Evolutionary conservation across 2,329 filamentous ascomycete genomes (phyloP).

Genomic region (Apiospora kogelbergensis): DNA sequence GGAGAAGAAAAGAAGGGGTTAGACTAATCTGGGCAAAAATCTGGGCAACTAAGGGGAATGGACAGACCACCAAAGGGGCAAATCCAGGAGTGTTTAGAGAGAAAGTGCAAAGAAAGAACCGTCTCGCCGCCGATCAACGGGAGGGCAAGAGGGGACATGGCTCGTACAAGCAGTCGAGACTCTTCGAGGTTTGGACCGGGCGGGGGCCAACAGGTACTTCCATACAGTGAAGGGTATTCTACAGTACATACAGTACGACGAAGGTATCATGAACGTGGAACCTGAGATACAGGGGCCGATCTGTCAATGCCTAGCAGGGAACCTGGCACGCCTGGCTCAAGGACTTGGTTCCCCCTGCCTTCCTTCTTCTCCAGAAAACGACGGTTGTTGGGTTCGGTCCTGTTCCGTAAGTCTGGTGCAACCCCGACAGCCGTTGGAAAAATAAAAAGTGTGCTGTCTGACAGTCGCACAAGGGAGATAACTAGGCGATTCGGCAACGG

Average conservation of each 20-base stretch:
- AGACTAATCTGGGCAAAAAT: neutral
- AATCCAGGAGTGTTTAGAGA: neutral
- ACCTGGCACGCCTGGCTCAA: neutral
- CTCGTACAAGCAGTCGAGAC: neutral
- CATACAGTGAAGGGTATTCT: neutral
- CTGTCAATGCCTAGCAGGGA: neutral
- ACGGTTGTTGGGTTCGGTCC: constrained; percentile 1
- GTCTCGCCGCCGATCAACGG: neutral
- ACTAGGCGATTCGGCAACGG: neutral
- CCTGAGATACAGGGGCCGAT: constrained; percentile 2
- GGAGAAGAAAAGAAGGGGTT: neutral
- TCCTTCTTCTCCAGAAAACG: neutral
- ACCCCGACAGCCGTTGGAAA: neutral
- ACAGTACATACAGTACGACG: neutral
- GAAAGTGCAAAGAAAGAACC: neutral
- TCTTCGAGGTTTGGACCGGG: neutral
- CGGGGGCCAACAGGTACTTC: neutral
- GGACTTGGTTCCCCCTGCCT: neutral
- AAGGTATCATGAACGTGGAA: neutral
- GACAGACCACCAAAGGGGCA: neutral
- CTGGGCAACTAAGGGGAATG: neutral
- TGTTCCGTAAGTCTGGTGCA: constrained; percentile 2
- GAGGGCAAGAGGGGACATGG: neutral
- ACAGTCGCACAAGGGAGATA: neutral
- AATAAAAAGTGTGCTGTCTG: neutral